A percentile compares a stretch with the other conserved stretches of the same genome.
Evolutionary conservation across 2,329 filamentous ascomycete species (phyloP).

Genomic region (Achaetomium macrosporum): DNA sequence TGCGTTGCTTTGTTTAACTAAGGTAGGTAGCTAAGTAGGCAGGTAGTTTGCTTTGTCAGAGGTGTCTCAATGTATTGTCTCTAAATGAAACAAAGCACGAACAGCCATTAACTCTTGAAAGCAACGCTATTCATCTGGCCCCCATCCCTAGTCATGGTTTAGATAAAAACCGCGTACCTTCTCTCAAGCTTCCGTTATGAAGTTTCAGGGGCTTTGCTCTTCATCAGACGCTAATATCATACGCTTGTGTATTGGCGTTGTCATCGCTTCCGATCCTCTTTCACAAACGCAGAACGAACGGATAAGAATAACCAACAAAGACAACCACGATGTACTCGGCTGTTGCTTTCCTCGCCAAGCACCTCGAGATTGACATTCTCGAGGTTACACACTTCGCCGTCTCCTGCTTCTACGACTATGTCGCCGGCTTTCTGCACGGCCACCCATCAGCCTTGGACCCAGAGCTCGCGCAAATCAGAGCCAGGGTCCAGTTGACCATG

Average conservation of each 20-base stretch:
- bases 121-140: no score
- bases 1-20: no score
- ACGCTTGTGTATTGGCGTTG: background rate
- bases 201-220: no score
- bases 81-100: no score
- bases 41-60: no score
- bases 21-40: no score
- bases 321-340: background rate
- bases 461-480: background rate
- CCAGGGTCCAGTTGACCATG: background rate
- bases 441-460: conserved; percentile 4
- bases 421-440: background rate
- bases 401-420: conserved; percentile 3
- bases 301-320: background rate
- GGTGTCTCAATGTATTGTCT: no score
- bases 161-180: no score
- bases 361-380: background rate
- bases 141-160: no score
- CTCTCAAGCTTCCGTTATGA: no score
- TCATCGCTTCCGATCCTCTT: background rate
- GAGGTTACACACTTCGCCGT: background rate
- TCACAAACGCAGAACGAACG: background rate
- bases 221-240: no score
- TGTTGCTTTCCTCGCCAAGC: background rate
- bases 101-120: no score